phyloP scores from a whole-genome alignment of 2,329 filamentous ascomycete species.

The Arthrobotrys musiformis region DNA sequence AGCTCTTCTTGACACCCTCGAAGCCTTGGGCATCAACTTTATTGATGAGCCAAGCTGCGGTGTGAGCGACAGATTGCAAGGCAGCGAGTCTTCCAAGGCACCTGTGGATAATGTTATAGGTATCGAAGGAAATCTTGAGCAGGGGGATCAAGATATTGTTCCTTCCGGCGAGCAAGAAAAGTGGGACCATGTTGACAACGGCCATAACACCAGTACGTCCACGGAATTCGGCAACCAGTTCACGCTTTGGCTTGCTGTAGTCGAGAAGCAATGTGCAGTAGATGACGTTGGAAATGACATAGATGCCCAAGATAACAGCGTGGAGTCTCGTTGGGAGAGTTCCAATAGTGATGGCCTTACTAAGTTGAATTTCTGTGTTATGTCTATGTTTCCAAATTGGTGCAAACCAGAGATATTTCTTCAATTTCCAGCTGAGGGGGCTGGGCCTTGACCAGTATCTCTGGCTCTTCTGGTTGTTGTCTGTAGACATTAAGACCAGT shows the following conservation, averaged over 20 bases:
- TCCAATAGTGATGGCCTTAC: conserved; percentile 75
- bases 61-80: conserved; percentile 76
- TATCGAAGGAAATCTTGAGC: conserved; percentile 91
- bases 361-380: conserved; percentile 78
- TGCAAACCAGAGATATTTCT: conserved; percentile 75
- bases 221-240: conserved; percentile 81
- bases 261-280: conserved; percentile 72
- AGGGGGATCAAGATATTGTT: conserved; percentile 90
- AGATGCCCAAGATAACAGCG: conserved; percentile 69
- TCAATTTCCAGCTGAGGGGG: conserved; percentile 60
- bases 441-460: conserved; percentile 60
- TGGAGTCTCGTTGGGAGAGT: conserved; percentile 78
- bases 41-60: conserved; percentile 78
- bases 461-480: conserved; percentile 39
- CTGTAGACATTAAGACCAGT: conserved; percentile 41
- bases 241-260: conserved; percentile 70
- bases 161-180: conserved; percentile 86
- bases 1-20: conserved; percentile 68
- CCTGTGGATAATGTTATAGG: conserved; percentile 89
- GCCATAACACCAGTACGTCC: conserved; percentile 86
- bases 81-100: conserved; percentile 83
- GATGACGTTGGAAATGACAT: conserved; percentile 71
- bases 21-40: conserved; percentile 74
- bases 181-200: conserved; percentile 88
- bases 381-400: conserved; percentile 79